Base-by-base conservation (phyloP, 768 basidiomycete genomes). In the Auriscalpium microsporum region DNA sequence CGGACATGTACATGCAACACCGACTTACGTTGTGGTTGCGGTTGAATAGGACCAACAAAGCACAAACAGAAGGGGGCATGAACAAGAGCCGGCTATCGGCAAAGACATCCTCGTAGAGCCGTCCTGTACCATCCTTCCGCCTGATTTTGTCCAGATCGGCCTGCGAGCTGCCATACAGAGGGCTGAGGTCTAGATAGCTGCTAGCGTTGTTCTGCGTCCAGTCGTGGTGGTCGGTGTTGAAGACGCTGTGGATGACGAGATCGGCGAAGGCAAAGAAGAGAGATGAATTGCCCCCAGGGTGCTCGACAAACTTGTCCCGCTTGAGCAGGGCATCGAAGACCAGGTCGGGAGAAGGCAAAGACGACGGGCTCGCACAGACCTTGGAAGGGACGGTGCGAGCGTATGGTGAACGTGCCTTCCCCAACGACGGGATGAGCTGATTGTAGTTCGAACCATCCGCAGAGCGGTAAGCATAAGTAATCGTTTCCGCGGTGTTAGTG, bases 251-350 rank as follows among this genome's bases (percentile, higher is more conserved):
- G 61, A 87, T 88, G 56, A 90, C 73, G 55, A 90, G 69, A 62
- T 88, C 78, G 11, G 88, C 88, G 62, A 91, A 88, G 0, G 87
- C 84, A 61, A 90, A 91, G 70, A 90, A 86, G 17, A 87, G 70
- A 56, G 79, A 78, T 13, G 83, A 87, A 46, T 90, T 77, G 17
- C 88, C 88, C 4, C 78, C 64, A n/a, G 61, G 67, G 45, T 64
- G 69, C 51, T 56, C 58, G 8, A 38, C 59, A 53, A 61, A 61
- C 53, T 62, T 64, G 64, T 66, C 76, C 67, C 66, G 64, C 56
- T 63, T 69, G 42, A 92, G 72, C 13, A 92, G 80, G 1, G 76
- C 75, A 62, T 92, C 87, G 58, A 90, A 92, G 5, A 92, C 75
- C 8, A 86, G 67, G 4, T 75, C 78, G 16, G 88, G 69, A 58